phyloP scores from a whole-genome alignment of 768 basidiomycete genomes.

The Auricularia auricula-judae region DNA sequence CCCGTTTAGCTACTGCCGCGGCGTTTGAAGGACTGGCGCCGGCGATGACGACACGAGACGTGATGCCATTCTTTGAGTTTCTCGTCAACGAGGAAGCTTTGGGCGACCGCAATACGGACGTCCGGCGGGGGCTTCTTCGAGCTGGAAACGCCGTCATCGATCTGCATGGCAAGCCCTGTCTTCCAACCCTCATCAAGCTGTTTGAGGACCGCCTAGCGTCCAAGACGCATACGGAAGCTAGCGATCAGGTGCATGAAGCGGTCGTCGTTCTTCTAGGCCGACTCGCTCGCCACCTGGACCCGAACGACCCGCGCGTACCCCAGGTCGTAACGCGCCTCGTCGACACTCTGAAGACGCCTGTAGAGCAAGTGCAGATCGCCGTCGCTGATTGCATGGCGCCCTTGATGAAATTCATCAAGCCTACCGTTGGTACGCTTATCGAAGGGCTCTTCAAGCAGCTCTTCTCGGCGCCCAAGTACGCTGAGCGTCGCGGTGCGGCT shows the following conservation, averaged over 20 bases:
- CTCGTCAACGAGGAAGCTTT: constrained; percentile 78
- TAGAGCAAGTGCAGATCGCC: constrained; percentile 93
- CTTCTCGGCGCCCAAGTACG: constrained; percentile 75
- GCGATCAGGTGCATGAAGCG: constrained; percentile 87
- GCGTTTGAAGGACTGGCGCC: constrained; percentile 60
- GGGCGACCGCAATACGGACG: constrained; percentile 73
- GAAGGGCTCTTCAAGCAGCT: constrained; percentile 70
- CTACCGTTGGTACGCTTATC: constrained; percentile 51
- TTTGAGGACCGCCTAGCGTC: constrained; percentile 68
- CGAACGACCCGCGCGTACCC: constrained; percentile 67
- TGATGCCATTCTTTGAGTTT: constrained; percentile 72
- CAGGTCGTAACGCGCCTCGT: constrained; percentile 75
- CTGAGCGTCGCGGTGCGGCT: constrained; percentile 89
- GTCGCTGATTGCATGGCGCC: constrained; percentile 93
- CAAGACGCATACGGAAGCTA: constrained; percentile 44
- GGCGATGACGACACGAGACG: constrained; percentile 45
- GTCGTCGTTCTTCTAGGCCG: constrained; percentile 92
- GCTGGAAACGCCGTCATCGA: constrained; percentile 80
- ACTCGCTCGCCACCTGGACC: constrained; percentile 76
- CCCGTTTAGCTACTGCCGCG: constrained; percentile 61
- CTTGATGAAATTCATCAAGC: constrained; percentile 60
- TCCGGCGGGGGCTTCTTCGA: constrained; percentile 78
- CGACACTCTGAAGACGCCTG: constrained; percentile 83
- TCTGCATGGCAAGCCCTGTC: constrained; percentile 57
- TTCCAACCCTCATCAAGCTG: constrained; percentile 63